Base-by-base conservation (phyloP, 139 green algal genomes). In the Chlorella sp. region DNA sequence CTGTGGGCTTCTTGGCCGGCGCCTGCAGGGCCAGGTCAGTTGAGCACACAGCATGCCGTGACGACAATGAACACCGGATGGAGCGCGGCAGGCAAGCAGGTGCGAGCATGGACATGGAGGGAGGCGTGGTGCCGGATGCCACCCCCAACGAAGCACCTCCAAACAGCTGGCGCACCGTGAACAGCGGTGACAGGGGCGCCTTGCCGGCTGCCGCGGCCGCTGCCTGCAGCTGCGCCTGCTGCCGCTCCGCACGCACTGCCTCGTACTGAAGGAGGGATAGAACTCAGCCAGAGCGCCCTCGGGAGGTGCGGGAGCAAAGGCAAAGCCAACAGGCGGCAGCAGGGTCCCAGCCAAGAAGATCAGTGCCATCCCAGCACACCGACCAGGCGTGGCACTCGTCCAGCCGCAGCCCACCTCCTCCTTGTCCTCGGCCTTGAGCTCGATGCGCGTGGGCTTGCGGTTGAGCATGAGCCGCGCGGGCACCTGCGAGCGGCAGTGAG, bases 381-480 rank as follows among this genome's bases (percentile, higher is more conserved):
- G n/a, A n/a, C n/a, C n/a, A n/a, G n/a, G n/a, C n/a, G n/a, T n/a
- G n/a, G n/a, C n/a, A n/a, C n/a, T n/a, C n/a, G n/a, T n/a, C n/a
- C n/a, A n/a, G n/a, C n/a, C n/a, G 9, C 44, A 51, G 44, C 36
- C 1, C 68, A 96, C 93, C 94, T 97, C 95, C 62, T 97, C 92
- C 51, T 95, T 96, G 88, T 98, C 95, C 26, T 97, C 91, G 28
- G 90, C 81, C 65, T 92, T 93, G n/a, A 98, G 86, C 75, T 98
- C 95, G n/a, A 98, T 94, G 28, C 92, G 87, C 3, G 95, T 98
- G n/a, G 94, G 95, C 85, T 95, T 93, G 5, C 93, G 81, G 13
- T 91, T 90, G 25, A 98, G 91, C 95, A 98, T 98, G 13, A 38
- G 38, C 70, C 16, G 39, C 28, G 70, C 70, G 51, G 15, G 51